Evolutionary conservation across 441 rosid genomes (phyloP).

Genomic region (Populus hybrid): DNA sequence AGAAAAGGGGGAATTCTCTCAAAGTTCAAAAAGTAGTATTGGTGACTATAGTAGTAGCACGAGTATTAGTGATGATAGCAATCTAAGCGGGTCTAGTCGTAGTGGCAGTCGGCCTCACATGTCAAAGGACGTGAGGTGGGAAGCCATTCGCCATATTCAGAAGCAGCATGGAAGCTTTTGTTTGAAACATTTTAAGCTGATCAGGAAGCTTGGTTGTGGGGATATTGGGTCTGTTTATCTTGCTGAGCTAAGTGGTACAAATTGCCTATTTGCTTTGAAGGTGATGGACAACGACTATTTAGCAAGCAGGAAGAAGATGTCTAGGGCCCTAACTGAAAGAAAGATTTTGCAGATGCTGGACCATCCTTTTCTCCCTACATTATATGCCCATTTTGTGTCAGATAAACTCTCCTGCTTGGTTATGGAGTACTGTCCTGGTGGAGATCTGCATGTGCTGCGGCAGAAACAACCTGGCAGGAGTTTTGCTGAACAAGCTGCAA

Average conservation of each 20-base stretch:
- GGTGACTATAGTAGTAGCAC: constrained; percentile 72
- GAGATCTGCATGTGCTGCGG: constrained; percentile 76
- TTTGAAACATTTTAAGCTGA: constrained; percentile 63
- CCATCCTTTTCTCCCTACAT: constrained; percentile 84
- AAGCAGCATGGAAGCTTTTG: constrained; percentile 57
- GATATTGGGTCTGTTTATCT: constrained; percentile 78
- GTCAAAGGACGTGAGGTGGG: constrained; percentile 79
- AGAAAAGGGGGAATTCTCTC: constrained; percentile 70
- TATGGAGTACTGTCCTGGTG: constrained; percentile 86
- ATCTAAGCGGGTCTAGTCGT: constrained; percentile 49
- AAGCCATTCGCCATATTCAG: constrained; percentile 53
- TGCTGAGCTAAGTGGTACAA: constrained; percentile 60
- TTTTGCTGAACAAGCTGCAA: constrained; percentile 74
- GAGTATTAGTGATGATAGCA: constrained; percentile 58
- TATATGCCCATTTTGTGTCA: constrained; percentile 59
- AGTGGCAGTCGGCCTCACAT: constrained; percentile 69
- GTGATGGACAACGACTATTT: constrained; percentile 77
- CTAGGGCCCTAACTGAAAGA: constrained; percentile 74
- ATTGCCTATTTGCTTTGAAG: constrained; percentile 68
- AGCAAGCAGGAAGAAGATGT: constrained; percentile 60
- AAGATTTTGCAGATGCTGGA: constrained; percentile 80
- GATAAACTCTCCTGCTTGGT: constrained; percentile 74
- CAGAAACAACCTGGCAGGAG: constrained; percentile 64
- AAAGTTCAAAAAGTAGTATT: constrained; percentile 84
- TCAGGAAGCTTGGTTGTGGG: constrained; percentile 75